Evolutionary conservation across 2,329 filamentous ascomycete genomes (phyloP).

Genomic region (Curvularia eragrostidis): DNA sequence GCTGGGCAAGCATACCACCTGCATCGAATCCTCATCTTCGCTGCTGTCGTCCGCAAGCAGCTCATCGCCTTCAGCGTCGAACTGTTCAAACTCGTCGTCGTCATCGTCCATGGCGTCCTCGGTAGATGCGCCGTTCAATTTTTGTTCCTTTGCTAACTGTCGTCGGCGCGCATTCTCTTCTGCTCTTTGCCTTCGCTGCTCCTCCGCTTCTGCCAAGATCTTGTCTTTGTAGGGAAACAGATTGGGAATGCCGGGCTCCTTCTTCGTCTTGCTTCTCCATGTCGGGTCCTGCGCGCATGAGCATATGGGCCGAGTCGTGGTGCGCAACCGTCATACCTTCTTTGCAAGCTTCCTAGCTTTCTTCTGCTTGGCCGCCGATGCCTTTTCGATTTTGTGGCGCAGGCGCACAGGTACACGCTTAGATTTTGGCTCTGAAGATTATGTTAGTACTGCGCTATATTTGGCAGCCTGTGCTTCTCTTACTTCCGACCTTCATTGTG

Average conservation of each 20-base stretch:
- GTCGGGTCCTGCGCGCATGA: conserved; percentile 75
- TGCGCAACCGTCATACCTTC: conserved; percentile 60
- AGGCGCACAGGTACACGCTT: conserved; percentile 90
- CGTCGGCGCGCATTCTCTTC: conserved; percentile 73
- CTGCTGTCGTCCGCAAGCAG: conserved; percentile 57
- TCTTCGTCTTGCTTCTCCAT: conserved; percentile 95
- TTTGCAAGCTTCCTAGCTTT: conserved; percentile 89
- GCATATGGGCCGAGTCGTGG: not conserved
- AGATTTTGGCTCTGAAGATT: conserved; percentile 79
- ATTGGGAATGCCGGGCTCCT: conserved; percentile 97
- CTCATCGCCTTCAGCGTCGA: conserved; percentile 61
- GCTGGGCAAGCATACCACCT: conserved; percentile 52
- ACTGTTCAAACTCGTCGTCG: conserved; percentile 45
- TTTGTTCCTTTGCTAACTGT: conserved; percentile 68
- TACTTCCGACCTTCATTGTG: conserved; percentile 55
- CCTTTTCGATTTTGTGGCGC: conserved; percentile 95
- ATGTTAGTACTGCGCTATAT: conserved; percentile 11
- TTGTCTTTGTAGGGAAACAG: conserved; percentile 98
- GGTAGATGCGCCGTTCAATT: conserved; percentile 44
- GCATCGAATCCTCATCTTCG: conserved; percentile 64
- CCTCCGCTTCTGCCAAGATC: conserved; percentile 92
- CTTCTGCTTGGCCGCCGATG: conserved; percentile 85
- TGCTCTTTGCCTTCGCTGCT: conserved; percentile 78
- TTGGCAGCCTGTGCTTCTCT: conserved; percentile 10
- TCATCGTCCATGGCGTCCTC: conserved; percentile 48